A percentile compares a stretch with the other conserved stretches of the same genome.
Evolutionary conservation across 306 rosid species (phyloP).

Genomic region (Cicer chorassanicum): DNA sequence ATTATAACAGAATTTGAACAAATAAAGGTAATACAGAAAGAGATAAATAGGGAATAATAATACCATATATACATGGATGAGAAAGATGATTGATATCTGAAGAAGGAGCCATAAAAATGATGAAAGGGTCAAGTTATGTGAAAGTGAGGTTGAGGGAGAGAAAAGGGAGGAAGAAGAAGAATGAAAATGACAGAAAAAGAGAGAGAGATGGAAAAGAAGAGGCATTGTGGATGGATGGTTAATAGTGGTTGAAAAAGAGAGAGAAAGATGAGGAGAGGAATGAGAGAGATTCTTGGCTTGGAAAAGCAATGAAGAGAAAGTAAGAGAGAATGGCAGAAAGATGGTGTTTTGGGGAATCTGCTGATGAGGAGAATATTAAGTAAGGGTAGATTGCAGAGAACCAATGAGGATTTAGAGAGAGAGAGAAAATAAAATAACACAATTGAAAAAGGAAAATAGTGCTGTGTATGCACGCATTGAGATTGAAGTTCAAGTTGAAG

Average conservation of each 20-base stretch:
- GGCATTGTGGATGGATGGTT: slow-evolving; percentile 68
- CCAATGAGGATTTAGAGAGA: slow-evolving; percentile 48
- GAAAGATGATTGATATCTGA: slow-evolving; percentile 76
- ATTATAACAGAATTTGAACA: too few relatives aligned
- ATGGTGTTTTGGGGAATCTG: slow-evolving; percentile 71
- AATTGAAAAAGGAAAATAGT: neutral
- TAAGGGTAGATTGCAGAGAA: slow-evolving; percentile 64
- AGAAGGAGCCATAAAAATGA: slow-evolving; percentile 62
- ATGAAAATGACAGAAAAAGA: slow-evolving; percentile 59
- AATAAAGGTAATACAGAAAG: neutral
- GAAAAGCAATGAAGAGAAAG: slow-evolving; percentile 76
- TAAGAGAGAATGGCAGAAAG: slow-evolving; percentile 48
- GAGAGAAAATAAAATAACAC: slow-evolving; percentile 30
- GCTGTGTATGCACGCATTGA: slow-evolving; percentile 55
- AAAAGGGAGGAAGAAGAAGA: slow-evolving; percentile 33
- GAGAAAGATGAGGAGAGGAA: slow-evolving; percentile 54
- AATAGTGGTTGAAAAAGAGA: slow-evolving; percentile 53
- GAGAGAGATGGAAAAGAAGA: slow-evolving; percentile 52
- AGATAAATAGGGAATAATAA: slow-evolving; percentile 1
- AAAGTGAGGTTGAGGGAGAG: slow-evolving; percentile 8
- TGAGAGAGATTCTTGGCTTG: slow-evolving; percentile 94
- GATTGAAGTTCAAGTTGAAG: slow-evolving; percentile 26
- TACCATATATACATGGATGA: slow-evolving; percentile 92
- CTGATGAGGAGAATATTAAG: slow-evolving; percentile 69
- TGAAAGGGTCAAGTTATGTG: neutral